Conservation (phyloP, 805 yeast species). For the Torulaspora delbrueckii region DNA sequence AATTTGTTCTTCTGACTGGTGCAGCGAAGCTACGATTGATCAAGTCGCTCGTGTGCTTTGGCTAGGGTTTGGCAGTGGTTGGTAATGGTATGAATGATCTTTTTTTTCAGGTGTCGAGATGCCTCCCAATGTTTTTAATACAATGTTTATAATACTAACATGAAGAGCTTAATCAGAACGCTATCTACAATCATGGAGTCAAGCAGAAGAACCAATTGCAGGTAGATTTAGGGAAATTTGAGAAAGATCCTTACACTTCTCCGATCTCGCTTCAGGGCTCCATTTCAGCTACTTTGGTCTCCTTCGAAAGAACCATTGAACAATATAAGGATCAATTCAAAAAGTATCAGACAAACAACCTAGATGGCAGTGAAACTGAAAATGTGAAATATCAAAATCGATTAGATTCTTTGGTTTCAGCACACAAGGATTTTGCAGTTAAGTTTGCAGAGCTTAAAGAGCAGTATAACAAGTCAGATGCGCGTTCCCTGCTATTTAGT, state of each 20-base stretch:
- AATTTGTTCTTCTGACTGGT: background rate
- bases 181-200: conserved; percentile 82
- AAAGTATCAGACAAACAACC: conserved; percentile 54
- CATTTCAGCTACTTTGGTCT: conserved; percentile 56
- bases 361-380: conserved; percentile 21
- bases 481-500: conserved; percentile 27
- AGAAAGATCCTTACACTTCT: conserved; percentile 53
- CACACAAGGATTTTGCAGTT: conserved; percentile 29
- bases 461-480: conserved; percentile 22
- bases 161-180: conserved; percentile 50
- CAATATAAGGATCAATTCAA: conserved; percentile 44
- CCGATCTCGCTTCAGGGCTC: conserved; percentile 70
- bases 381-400: conserved; percentile 54
- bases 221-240: conserved; percentile 64
- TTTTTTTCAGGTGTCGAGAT: background rate
- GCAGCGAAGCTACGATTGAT: background rate
- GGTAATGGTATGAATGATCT: conserved; percentile 3
- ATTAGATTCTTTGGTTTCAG: conserved; percentile 49
- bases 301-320: conserved; percentile 68
- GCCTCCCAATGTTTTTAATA: background rate
- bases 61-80: background rate
- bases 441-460: conserved; percentile 37
- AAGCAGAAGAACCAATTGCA: conserved; percentile 74
- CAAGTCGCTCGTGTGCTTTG: background rate
- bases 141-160: background rate